Conservation (phyloP, 495 filamentous ascomycete species). For the Copromyces sp. region DNA sequence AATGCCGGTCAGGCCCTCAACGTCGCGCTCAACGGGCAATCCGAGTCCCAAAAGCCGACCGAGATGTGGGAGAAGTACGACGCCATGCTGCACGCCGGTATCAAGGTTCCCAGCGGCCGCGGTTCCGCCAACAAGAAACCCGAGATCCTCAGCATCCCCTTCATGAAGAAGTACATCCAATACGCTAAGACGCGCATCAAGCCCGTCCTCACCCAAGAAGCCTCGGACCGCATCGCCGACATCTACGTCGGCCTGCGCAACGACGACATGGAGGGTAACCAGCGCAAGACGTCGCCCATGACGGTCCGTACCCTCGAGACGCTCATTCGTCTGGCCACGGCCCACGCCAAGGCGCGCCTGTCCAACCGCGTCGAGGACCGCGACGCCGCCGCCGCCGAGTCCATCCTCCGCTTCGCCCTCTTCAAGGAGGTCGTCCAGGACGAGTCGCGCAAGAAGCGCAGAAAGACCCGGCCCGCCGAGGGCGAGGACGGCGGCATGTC, state of each 20-base stretch:
- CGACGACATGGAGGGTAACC: slow-evolving; percentile 89
- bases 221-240: slow-evolving; percentile 81
- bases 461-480: slow-evolving; percentile 40
- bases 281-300: slow-evolving; percentile 87
- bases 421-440: slow-evolving; percentile 96
- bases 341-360: slow-evolving; percentile 87
- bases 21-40: slow-evolving; percentile 74
- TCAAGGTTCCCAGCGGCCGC: slow-evolving; percentile 63
- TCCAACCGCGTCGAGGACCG: slow-evolving; percentile 88
- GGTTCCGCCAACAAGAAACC: slow-evolving; percentile 56
- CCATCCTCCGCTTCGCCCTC: slow-evolving; percentile 86
- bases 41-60: slow-evolving; percentile 58
- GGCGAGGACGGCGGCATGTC: slow-evolving; percentile 16
- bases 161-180: slow-evolving; percentile 99
- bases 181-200: slow-evolving; percentile 91
- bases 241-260: slow-evolving; percentile 93
- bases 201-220: slow-evolving; percentile 85
- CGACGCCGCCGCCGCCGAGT: slow-evolving; percentile 81
- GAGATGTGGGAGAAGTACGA: slow-evolving; percentile 97
- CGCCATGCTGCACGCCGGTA: slow-evolving; percentile 87
- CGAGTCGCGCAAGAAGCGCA: slow-evolving; percentile 66
- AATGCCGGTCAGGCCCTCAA: slow-evolving; percentile 74
- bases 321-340: slow-evolving; percentile 90
- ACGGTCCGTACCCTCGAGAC: slow-evolving; percentile 97
- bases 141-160: slow-evolving; percentile 94